Evolutionary conservation across 73 alveolate genomes (phyloP).

Genomic region (Loxodes magnus): DNA sequence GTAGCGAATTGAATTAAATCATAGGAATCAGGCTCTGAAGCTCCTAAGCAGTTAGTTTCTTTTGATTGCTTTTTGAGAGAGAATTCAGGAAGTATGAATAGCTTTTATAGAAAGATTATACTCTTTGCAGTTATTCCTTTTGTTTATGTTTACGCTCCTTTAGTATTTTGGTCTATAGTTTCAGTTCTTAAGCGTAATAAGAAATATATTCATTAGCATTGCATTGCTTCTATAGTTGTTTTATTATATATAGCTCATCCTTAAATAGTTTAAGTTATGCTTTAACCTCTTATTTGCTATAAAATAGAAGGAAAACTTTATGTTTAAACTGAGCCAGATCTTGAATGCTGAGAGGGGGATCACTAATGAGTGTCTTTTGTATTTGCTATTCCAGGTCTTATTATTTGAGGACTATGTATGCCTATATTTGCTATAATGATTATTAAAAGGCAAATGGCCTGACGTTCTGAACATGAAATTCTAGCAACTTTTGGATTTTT

Average conservation of each 20-base stretch:
- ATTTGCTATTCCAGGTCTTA: slow-evolving; percentile 38
- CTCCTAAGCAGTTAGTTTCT: slow-evolving; percentile 26
- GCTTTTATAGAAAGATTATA: slow-evolving; percentile 18
- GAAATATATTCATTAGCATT: slow-evolving; percentile 13
- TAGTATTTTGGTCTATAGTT: slow-evolving; percentile 17
- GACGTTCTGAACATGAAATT: not conserved
- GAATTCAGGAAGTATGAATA: slow-evolving; percentile 16
- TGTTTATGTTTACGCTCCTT: slow-evolving; percentile 9
- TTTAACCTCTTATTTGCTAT: slow-evolving; percentile 35
- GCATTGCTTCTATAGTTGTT: slow-evolving; percentile 30
- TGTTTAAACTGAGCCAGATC: slow-evolving; percentile 22
- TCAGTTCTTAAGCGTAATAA: slow-evolving; percentile 10
- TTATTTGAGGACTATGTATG: slow-evolving; percentile 14
- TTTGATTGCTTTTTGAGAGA: slow-evolving; percentile 32
- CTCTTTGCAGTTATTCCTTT: slow-evolving; percentile 29
- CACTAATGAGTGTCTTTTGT: slow-evolving; percentile 2
- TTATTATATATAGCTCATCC: slow-evolving; percentile 42
- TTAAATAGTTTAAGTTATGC: slow-evolving; percentile 29
- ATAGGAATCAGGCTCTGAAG: slow-evolving; percentile 21
- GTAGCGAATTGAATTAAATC: slow-evolving; percentile 16
- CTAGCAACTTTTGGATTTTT: slow-evolving; percentile 45
- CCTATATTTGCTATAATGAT: not conserved
- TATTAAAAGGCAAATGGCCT: not conserved
- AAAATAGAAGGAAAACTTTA: slow-evolving; percentile 21
- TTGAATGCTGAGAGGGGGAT: slow-evolving; percentile 21